These are phyloP conservation scores for Dactylorhiza incarnata DNA, from an alignment of 106 monocot species.

Conservation along the genomic window DNA sequence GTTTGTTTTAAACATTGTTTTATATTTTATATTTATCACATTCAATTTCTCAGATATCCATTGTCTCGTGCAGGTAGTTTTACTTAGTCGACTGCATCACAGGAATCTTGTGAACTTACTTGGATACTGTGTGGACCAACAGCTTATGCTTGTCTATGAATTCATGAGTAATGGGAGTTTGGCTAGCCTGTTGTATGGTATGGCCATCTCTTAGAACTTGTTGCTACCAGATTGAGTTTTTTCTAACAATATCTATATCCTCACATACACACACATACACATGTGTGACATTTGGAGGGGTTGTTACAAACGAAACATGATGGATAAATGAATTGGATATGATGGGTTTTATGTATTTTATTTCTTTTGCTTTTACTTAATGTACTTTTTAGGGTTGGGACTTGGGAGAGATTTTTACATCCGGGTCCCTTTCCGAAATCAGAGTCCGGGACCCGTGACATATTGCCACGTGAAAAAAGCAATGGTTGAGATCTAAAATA, in stretches of 20 bases:
- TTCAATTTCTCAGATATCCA: slow-evolving; percentile 3
- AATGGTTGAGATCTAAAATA: too few species aligned
- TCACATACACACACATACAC: background rate
- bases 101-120: slow-evolving; percentile 95
- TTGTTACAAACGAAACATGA: too few species aligned
- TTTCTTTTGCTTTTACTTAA: too few species aligned
- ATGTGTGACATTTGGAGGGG: too few species aligned
- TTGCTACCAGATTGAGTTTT: slow-evolving; percentile 1
- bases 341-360: too few species aligned
- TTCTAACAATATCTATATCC: background rate
- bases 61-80: slow-evolving; percentile 39
- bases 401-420: too few species aligned
- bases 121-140: slow-evolving; percentile 92
- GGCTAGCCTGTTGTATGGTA: slow-evolving; percentile 80
- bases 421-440: too few species aligned
- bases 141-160: slow-evolving; percentile 83
- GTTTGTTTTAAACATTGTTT: background rate
- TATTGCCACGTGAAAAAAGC: too few species aligned
- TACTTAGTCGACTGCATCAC: slow-evolving; percentile 88
- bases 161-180: slow-evolving; percentile 97
- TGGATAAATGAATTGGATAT: too few species aligned
- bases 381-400: too few species aligned
- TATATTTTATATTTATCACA: background rate
- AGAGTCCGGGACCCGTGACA: too few species aligned
- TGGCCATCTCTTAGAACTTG: background rate